Evolutionary conservation across 1,284 basidiomycete genomes (phyloP).

Genomic region (Paramarasmius palmivorus): DNA sequence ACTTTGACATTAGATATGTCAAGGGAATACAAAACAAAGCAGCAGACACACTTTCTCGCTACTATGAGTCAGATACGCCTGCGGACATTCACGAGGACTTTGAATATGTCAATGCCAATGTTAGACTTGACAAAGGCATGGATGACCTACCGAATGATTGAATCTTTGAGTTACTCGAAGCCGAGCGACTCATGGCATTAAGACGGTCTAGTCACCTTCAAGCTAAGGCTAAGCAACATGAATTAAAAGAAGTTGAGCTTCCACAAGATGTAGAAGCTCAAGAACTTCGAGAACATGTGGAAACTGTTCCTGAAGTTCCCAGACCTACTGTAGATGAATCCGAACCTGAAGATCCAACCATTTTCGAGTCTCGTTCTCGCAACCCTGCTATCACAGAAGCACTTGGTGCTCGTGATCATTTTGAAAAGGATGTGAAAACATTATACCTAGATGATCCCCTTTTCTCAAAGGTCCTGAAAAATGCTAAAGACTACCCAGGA

Average conservation of each 20-base stretch:
- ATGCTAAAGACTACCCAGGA: not conserved
- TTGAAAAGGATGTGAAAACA: not conserved
- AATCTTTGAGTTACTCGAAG: not conserved
- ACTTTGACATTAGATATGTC: constrained; percentile 32
- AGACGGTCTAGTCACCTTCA: not conserved
- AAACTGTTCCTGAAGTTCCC: not conserved
- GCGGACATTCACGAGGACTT: constrained; percentile 17
- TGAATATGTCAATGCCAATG: constrained; percentile 29
- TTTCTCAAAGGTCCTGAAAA: constrained; percentile 13
- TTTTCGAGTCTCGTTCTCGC: not conserved
- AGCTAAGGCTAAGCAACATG: constrained; percentile 1
- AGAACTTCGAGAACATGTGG: too few relatives aligned
- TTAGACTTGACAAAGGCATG: constrained; percentile 24
- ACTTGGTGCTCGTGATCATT: not conserved
- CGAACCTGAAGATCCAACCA: not conserved
- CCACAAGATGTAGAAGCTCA: too few relatives aligned
- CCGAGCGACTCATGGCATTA: constrained; percentile 2
- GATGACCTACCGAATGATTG: constrained; percentile 24
- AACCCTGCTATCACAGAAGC: not conserved
- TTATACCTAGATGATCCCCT: constrained; percentile 12
- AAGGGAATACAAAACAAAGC: constrained; percentile 31
- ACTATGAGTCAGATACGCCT: constrained; percentile 28
- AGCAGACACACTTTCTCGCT: constrained; percentile 32
- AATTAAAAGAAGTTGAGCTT: constrained; percentile 1
- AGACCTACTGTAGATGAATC: constrained; percentile 5